phyloP scores from a whole-genome alignment of 345 rosid species.

The Mallotus nudiflorus region DNA sequence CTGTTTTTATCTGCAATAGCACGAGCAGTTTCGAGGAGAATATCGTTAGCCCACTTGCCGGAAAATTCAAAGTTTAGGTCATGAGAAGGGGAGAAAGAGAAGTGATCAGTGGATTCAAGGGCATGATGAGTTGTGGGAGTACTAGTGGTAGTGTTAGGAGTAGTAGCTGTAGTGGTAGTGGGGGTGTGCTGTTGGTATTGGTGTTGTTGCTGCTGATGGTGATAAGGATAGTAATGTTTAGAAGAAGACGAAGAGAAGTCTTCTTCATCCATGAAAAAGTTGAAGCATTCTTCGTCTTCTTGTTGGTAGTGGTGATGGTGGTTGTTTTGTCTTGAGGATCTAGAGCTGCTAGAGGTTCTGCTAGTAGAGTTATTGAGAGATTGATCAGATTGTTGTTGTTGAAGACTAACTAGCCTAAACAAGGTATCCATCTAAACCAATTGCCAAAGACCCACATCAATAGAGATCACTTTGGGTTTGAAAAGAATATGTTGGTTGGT shows the following conservation, averaged over 20 bases:
- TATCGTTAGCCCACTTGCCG: slow-evolving; percentile 63
- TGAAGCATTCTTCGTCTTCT: slow-evolving; percentile 94
- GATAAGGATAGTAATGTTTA: slow-evolving; percentile 43
- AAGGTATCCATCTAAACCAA: slow-evolving; percentile 81
- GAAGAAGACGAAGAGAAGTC: slow-evolving; percentile 98
- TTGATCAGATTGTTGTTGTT: slow-evolving; percentile 75
- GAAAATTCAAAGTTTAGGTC: slow-evolving; percentile 67
- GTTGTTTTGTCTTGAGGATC: slow-evolving; percentile 64
- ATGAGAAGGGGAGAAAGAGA: slow-evolving; percentile 48
- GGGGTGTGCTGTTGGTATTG: slow-evolving; percentile 33
- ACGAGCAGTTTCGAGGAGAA: slow-evolving; percentile 61
- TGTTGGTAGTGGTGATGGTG: slow-evolving; percentile 47
- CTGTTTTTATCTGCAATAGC: slow-evolving; percentile 65
- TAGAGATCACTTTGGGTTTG: not conserved
- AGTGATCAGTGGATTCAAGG: slow-evolving; percentile 40
- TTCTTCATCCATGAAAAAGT: slow-evolving; percentile 98
- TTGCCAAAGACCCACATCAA: slow-evolving; percentile 59
- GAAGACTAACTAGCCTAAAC: slow-evolving; percentile 81
- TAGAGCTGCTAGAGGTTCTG: slow-evolving; percentile 80
- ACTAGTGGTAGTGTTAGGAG: slow-evolving; percentile 32
- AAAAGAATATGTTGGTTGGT: not conserved
- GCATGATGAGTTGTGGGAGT: slow-evolving; percentile 32
- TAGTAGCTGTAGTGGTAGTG: slow-evolving; percentile 38
- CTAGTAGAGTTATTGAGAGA: slow-evolving; percentile 66
- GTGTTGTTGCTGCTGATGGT: slow-evolving; percentile 36